Evolutionary conservation across 495 filamentous ascomycete genomes (phyloP), one percentile per base, ranked within the genome.

Genomic region (Niebla homalea): DNA sequence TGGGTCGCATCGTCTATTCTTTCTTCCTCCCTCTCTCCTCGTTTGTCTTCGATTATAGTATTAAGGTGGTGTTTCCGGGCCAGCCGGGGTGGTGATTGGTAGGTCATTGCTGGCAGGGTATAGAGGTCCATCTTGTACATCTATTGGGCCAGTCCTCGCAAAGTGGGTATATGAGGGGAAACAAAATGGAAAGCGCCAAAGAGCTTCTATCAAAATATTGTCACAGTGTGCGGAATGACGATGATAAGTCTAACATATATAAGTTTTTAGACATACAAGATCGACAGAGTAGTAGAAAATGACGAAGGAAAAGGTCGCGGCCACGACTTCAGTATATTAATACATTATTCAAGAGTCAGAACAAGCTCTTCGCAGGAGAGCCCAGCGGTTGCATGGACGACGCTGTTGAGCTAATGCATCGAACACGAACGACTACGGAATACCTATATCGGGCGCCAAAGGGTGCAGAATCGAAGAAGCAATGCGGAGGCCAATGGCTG

Each of bases 41-140:
- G 60, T 89, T 83, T 69, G 61, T 89, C 83, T 69, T 89, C 85
- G 60, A 84, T 81, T 80, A 89, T 87, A 53, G 84, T 83, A 85
- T 89, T 87, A 85, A 89, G 83, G 55, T 67, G 64, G 64, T 74
- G 71, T 62, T 73, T 76, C 67, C 73, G 78, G 73, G 64, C 85
- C 84, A 76, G 87, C 85, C 70, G 78, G 60, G 76, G 73, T 51
- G 77, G 78, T 54, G 82, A 77, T 63, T 68, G 64, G 65, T 77
- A 82, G 36, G 70, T 74, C 54, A 69, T 76, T 61, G 76, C 66
- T 52, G 77, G 74, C 57, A 83, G 71, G 59, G 76, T 59, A 62
- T 72, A 64, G 74, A 76, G 60, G 61, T 73, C 75, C 85, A 87
- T 77, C 54, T 68, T 68, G 62, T 53, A 46, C 21, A 5, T n/a